Base-by-base conservation (phyloP, 441 rosid genomes). In the Gossypium aridum region DNA sequence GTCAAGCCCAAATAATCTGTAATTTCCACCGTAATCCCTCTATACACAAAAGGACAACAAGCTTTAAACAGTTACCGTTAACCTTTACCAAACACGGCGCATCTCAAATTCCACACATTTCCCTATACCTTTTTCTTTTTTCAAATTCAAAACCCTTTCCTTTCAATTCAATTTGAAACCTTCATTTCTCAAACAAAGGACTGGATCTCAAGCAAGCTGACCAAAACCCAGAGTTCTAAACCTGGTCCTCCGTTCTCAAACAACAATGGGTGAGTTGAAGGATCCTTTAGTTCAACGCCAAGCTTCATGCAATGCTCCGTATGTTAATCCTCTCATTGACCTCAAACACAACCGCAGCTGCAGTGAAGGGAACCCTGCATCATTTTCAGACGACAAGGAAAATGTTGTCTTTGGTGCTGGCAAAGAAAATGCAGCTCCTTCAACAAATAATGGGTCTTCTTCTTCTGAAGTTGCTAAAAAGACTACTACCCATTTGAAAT, bases 351-450 rank as follows among this genome's bases (percentile, higher is more conserved):
- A 72, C 83, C 79, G 85, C 39, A 76, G 82, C 78, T 84, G 80
- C 81, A 81, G 83, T 47, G 88, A 82, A 76, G 90, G 83, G 55
- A 82, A 47, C 67, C 84, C 66, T 19, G 56, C 70, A 57, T 0
- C 59, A 17, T 76, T 79, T 74, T 49, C 79, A 9, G 84, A 75
- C 78, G 59, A 85, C 81, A 89, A 87, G 76, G 95, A 86, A 75
- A 90, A 90, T 80, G 70, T 53, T 43, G 17, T 70, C 49, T 75
- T 55, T 45, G 75, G 67, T 45, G 76, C 19, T 9, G 83, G 78
- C 73, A 87, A 85, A 34, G 90, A 84, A 77, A 87, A 85, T 75
- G 78, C 81, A 66, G 75, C 65, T 16, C 87, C 85, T 19, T 77
- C 73, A 72, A 63, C 65, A 49, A 82, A 63, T 16, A 26, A n/a